These are phyloP conservation scores for Cajanus cajan DNA, from an alignment of 306 rosid species.

Conservation along the genomic window DNA sequence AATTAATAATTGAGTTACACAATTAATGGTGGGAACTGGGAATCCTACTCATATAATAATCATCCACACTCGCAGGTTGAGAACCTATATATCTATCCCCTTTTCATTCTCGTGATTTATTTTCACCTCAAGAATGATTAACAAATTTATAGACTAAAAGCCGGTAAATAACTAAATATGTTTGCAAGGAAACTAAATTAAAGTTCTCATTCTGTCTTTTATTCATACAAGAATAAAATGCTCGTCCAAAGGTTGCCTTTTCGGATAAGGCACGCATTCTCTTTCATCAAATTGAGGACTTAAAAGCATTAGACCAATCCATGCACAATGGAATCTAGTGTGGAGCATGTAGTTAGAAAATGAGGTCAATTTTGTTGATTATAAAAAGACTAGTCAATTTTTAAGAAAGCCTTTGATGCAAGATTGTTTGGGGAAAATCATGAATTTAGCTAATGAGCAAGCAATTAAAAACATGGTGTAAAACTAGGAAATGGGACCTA, in stretches of 20 bases:
- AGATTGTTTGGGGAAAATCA: background rate
- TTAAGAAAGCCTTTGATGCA: background rate
- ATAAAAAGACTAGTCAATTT: conserved; percentile 6
- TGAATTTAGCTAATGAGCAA: background rate
- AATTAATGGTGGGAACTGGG: conserved; percentile 59
- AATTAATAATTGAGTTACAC: conserved; percentile 40
- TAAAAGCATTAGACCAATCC: conserved; percentile 27
- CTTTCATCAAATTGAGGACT: conserved; percentile 25
- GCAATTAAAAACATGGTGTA: background rate
- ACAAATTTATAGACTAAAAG: background rate
- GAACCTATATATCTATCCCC: conserved; percentile 27
- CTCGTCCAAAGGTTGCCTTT: conserved; percentile 32
- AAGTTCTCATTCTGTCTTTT: conserved; percentile 3
- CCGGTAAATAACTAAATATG: background rate
- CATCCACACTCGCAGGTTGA: conserved; percentile 7
- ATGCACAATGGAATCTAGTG: background rate
- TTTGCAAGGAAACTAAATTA: background rate
- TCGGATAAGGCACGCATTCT: conserved; percentile 43
- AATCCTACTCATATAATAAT: conserved; percentile 48
- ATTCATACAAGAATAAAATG: background rate
- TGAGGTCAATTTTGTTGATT: background rate
- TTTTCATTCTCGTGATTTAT: conserved; percentile 21
- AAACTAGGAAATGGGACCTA: background rate
- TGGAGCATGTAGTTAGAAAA: conserved; percentile 20
- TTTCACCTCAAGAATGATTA: background rate